Conservation (phyloP, 768 basidiomycete species). For the Termitomyces sp. region DNA sequence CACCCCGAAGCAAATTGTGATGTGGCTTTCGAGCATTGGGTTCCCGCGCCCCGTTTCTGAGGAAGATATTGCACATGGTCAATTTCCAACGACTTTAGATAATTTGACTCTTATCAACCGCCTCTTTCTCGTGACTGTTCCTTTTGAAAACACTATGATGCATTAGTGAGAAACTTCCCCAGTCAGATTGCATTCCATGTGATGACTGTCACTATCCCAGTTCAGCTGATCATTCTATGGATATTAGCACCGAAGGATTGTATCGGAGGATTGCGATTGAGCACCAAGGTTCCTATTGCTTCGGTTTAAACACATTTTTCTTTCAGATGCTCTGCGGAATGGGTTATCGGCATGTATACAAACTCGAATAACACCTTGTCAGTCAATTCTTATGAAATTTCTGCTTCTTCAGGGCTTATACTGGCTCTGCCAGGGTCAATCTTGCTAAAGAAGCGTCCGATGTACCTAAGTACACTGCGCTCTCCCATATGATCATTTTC, state of each 20-base stretch:
- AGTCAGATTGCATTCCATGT: neutral
- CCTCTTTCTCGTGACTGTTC: constrained; percentile 9
- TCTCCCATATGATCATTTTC: constrained; percentile 9
- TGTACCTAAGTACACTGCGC: constrained; percentile 3
- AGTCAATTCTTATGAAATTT: neutral
- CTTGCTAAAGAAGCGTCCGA: neutral
- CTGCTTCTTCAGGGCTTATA: constrained; percentile 3
- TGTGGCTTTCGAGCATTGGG: constrained; percentile 5
- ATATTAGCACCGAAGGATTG: constrained; percentile 4
- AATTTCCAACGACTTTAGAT: constrained; percentile 10
- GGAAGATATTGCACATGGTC: constrained; percentile 7
- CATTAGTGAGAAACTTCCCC: constrained; percentile 4
- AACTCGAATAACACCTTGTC: neutral
- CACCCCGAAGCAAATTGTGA: neutral
- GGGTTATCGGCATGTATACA: constrained; percentile 7
- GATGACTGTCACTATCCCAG: neutral
- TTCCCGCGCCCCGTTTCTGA: constrained; percentile 6
- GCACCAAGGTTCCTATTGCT: constrained; percentile 8
- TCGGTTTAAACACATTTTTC: constrained; percentile 8
- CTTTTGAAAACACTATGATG: constrained; percentile 13
- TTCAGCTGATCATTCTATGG: constrained; percentile 7
- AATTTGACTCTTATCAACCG: constrained; percentile 8
- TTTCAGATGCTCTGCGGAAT: constrained; percentile 10
- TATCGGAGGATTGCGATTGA: constrained; percentile 8
- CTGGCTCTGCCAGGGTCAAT: constrained; percentile 7